A percentile compares a stretch with the other conserved stretches of the same genome.
phyloP scores from a whole-genome alignment of 2,329 filamentous ascomycete species.

The Endocalyx cinctus region DNA sequence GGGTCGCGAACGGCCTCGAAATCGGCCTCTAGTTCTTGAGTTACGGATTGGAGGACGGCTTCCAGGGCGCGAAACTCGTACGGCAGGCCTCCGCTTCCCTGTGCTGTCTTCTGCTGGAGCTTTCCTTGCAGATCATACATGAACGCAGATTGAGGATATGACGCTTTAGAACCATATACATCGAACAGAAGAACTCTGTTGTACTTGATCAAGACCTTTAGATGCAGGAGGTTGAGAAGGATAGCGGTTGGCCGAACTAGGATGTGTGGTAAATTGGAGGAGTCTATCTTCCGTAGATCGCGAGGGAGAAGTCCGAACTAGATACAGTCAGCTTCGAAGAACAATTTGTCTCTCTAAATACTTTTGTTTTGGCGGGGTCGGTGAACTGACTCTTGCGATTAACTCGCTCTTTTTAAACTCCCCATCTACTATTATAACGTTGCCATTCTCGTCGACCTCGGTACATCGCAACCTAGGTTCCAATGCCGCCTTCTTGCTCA shows the following conservation, averaged over 20 bases:
- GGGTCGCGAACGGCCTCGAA: constrained; percentile 92
- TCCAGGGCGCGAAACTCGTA: constrained; percentile 97
- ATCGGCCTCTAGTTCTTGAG: constrained; percentile 84
- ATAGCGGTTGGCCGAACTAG: constrained; percentile 90
- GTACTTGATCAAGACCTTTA: constrained; percentile 91
- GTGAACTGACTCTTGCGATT: constrained; percentile 71
- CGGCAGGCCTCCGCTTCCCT: constrained; percentile 63
- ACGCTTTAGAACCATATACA: constrained; percentile 89
- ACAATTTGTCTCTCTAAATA: too few species aligned
- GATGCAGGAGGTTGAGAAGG: constrained; percentile 90
- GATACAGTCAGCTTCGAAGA: constrained; percentile 12
- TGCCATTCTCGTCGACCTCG: constrained; percentile 87
- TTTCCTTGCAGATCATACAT: constrained; percentile 97
- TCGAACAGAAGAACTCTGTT: constrained; percentile 95
- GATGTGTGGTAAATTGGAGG: constrained; percentile 90
- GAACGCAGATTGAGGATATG: constrained; percentile 92
- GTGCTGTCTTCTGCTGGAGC: constrained; percentile 70
- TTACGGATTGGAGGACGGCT: constrained; percentile 90
- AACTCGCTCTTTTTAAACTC: constrained; percentile 98
- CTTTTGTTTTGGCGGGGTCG: constrained; percentile 1
- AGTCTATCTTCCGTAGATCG: constrained; percentile 96
- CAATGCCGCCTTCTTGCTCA: constrained; percentile 71
- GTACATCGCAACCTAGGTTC: constrained; percentile 88
- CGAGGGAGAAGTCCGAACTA: constrained; percentile 89
- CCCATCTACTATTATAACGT: constrained; percentile 86